A percentile compares a stretch with the other conserved stretches of the same genome.
phyloP scores from a whole-genome alignment of 805 yeast genomes.

The Lipomyces yamadae region DNA sequence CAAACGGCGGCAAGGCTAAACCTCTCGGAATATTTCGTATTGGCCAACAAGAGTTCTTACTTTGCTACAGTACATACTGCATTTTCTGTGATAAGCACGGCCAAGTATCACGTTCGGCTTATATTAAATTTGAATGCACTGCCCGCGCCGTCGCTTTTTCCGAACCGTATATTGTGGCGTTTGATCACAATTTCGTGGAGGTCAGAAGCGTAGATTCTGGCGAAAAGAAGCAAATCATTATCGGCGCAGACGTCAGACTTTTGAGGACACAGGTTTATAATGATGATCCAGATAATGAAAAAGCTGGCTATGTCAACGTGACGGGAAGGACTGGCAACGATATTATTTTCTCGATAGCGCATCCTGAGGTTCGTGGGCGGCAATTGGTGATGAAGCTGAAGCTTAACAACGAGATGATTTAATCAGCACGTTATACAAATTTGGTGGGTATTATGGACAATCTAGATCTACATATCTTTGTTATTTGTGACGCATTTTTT shows the following conservation, averaged over 20 bases:
- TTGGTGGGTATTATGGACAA: not conserved
- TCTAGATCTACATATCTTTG: not conserved
- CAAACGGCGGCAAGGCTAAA: conserved; percentile 32
- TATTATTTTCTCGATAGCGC: conserved; percentile 28
- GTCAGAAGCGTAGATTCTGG: conserved; percentile 61
- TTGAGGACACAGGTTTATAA: conserved; percentile 10
- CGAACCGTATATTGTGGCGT: conserved; percentile 56
- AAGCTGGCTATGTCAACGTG: not conserved
- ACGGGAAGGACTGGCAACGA: conserved; percentile 16
- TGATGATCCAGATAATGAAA: not conserved
- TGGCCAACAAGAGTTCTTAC: conserved; percentile 56
- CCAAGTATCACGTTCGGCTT: conserved; percentile 47
- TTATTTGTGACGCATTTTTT: not conserved
- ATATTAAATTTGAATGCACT: conserved; percentile 50
- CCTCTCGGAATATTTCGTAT: conserved; percentile 71
- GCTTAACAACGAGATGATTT: conserved; percentile 21
- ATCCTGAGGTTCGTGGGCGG: conserved; percentile 27
- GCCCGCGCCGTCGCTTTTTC: conserved; percentile 49
- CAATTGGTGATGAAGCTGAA: conserved; percentile 26
- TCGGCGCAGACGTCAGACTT: conserved; percentile 65
- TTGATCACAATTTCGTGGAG: conserved; percentile 71
- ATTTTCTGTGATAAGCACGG: conserved; percentile 63
- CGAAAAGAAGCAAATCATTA: conserved; percentile 62
- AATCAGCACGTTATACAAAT: not conserved
- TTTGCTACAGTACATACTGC: conserved; percentile 74